Base-by-base conservation (phyloP, 2,329 filamentous ascomycete species). In the Alternaria ethzedia region DNA sequence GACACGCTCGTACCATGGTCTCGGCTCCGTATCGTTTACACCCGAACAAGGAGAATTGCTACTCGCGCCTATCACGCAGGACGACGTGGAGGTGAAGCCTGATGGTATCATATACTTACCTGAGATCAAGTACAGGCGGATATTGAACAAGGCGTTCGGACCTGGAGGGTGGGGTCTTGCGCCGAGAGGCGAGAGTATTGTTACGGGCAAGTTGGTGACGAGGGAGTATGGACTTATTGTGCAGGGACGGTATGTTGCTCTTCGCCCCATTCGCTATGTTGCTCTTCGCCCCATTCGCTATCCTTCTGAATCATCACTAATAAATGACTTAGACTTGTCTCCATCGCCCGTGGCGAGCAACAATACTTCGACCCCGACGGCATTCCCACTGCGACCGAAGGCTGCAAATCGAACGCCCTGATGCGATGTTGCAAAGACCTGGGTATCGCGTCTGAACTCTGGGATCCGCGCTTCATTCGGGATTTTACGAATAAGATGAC, bases 391-490 rank as follows among this genome's bases (percentile, higher is more conserved):
- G 94, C 96, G 9, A 94, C 94, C 64, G 96, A 99, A 82, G 96
- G 96, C 57, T 97, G 94, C 86, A 97, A 97, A 82, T 97, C 94
- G 67, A 99, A 99, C 78, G 96, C 96, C 12, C 86, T 99, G 70
- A 96, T 98, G 90, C 92, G 96, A 62, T 98, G 95, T 86, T 98
- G 96, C 85, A 99, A 99, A 84, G 96, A 99, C 80, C 83, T 99
- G 30, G 96, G 96, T 36, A 91, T 99, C 69, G 96, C 93, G 2
- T 94, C 91, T 68, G 96, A 99, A 82, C 87, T 99, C 20, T 99
- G 96, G 96, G 96, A 99, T 82, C 96, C 96, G 36, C 85, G 92
- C 59, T 99, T 91, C 83, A 93, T 98, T 69, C 88, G 92, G 73
- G 88, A 87, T 72, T 99, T 93, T 83, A 91, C 91, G 85, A 89